Evolutionary conservation across 164 flowering plant genomes (phyloP), one percentile per base, ranked within the genome.

Genomic region (Cinnamomum micranthum): DNA sequence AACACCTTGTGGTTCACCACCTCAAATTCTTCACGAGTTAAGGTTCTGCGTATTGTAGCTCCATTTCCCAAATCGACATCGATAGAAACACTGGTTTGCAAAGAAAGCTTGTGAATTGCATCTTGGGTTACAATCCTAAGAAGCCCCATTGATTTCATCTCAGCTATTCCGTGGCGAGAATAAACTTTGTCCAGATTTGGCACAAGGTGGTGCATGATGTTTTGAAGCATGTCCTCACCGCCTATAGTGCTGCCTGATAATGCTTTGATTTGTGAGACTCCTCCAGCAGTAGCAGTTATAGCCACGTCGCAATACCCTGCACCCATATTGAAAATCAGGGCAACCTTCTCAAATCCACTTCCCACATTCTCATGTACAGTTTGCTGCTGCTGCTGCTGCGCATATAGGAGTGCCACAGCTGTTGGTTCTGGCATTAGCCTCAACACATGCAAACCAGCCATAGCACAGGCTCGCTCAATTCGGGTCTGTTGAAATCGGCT

Each of bases 391-490:
- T 73, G 75, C 82, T 91, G 96, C 77, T 94, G 95, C 7, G 95
- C 92, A 77, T 93, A 93, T 24, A 95, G 74, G 73, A 95, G 83
- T 19, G 97, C 97, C 11, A 90, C 94, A 31, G 98, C 93, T 10
- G 97, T 91, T 64, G 98, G 97, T 77, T 95, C 98, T 15, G 97
- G 97, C 95, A 95, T 91, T 78, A 92, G 75, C 78, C 97, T 85
- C 14, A 92, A 87, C 33, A 89, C 94, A 73, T 86, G 94, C 65
- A 95, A 86, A 12, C 98, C 95, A 24, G 97, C 97, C 94, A 91
- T 92, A n/a, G 99, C 97, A 83, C 99, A 95, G 5, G 96, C 95
- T 51, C 99, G 83, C 77, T 91, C 97, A 22, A 95, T 81, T 64
- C 97, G 85, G 0, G 91, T 88, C 55, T 88, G 82, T 68, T 95